Percentiles rank a stretch among this genome's conserved stretches.
phyloP scores from a whole-genome alignment of 768 basidiomycete genomes.

The Polyporus arcularius region DNA sequence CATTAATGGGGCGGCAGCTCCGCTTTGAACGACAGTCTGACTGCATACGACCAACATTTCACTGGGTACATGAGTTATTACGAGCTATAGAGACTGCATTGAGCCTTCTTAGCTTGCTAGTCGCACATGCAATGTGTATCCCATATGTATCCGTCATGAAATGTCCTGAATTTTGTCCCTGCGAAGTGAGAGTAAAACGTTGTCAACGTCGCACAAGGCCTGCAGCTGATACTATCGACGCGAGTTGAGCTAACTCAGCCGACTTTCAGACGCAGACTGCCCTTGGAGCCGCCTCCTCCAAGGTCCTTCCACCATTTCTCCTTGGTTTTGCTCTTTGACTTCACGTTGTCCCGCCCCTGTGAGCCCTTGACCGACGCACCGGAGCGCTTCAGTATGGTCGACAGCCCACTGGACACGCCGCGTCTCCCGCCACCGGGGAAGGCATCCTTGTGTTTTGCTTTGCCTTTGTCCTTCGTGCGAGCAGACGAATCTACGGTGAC shows the following conservation, averaged over 20 bases:
- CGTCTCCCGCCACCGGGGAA: constrained; percentile 59
- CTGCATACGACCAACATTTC: too few relatives aligned
- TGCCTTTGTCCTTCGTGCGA: neutral
- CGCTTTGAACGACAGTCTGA: too few relatives aligned
- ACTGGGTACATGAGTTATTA: too few relatives aligned
- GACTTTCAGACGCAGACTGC: neutral
- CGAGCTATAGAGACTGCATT: too few relatives aligned
- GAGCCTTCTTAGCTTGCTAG: too few relatives aligned
- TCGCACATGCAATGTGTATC: too few relatives aligned
- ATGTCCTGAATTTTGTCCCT: too few relatives aligned
- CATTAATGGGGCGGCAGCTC: neutral
- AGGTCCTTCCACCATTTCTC: constrained; percentile 27
- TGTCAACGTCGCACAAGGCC: too few relatives aligned
- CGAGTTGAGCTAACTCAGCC: neutral
- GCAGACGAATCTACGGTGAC: neutral
- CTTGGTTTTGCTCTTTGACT: constrained; percentile 8
- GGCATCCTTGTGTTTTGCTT: neutral
- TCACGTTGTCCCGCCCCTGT: neutral
- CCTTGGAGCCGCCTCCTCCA: constrained; percentile 13
- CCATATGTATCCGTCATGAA: too few relatives aligned
- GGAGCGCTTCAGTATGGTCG: constrained; percentile 44
- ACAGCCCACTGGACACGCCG: constrained; percentile 65
- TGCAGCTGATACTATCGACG: too few relatives aligned
- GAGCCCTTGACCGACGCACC: neutral
- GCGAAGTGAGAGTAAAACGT: too few relatives aligned